Percentiles rank a stretch among this genome's conserved stretches.
These are phyloP conservation scores for Clathrospora elynae DNA, from an alignment of 2,329 filamentous ascomycete genomes.

Conservation along the genomic window DNA sequence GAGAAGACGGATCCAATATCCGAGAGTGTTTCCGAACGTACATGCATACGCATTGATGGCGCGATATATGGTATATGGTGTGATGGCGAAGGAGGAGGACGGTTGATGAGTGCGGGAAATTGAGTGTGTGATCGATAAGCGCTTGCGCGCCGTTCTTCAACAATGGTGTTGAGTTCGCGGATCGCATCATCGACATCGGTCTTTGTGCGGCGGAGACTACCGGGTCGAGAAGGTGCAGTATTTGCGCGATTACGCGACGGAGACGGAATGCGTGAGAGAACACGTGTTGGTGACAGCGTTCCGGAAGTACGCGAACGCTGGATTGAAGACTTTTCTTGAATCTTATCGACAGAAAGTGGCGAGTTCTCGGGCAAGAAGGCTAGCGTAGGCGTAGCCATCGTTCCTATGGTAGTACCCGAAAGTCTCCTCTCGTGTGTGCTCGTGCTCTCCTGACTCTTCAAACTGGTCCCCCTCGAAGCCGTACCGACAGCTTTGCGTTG, in stretches of 20 bases:
- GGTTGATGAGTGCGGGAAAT: slow-evolving; percentile 34
- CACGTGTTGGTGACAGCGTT: slow-evolving; percentile 28
- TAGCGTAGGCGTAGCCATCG: slow-evolving; percentile 32
- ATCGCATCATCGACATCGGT: slow-evolving; percentile 54
- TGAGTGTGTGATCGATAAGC: slow-evolving; percentile 39
- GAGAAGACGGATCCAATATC: slow-evolving; percentile 57
- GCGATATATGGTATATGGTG: slow-evolving; percentile 55
- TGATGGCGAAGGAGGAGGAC: slow-evolving; percentile 41
- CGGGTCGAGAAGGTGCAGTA: slow-evolving; percentile 44
- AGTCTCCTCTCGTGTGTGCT: slow-evolving; percentile 27
- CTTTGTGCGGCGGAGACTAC: slow-evolving; percentile 45
- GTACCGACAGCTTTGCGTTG: slow-evolving; percentile 43
- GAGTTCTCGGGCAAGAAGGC: slow-evolving; percentile 35
- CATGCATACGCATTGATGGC: slow-evolving; percentile 52
- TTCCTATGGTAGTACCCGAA: slow-evolving; percentile 29
- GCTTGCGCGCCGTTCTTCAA: slow-evolving; percentile 53
- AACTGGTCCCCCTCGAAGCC: slow-evolving; percentile 36
- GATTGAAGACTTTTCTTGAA: slow-evolving; percentile 27
- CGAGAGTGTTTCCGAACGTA: slow-evolving; percentile 54
- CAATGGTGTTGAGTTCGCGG: slow-evolving; percentile 56
- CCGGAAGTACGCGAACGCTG: slow-evolving; percentile 37
- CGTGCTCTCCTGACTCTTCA: slow-evolving; percentile 35
- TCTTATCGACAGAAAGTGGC: slow-evolving; percentile 23
- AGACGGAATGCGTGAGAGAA: slow-evolving; percentile 40
- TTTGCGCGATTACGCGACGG: slow-evolving; percentile 44